Evolutionary conservation across 2,329 filamentous ascomycete species (phyloP).

Genomic region (Xylaria sp.): DNA sequence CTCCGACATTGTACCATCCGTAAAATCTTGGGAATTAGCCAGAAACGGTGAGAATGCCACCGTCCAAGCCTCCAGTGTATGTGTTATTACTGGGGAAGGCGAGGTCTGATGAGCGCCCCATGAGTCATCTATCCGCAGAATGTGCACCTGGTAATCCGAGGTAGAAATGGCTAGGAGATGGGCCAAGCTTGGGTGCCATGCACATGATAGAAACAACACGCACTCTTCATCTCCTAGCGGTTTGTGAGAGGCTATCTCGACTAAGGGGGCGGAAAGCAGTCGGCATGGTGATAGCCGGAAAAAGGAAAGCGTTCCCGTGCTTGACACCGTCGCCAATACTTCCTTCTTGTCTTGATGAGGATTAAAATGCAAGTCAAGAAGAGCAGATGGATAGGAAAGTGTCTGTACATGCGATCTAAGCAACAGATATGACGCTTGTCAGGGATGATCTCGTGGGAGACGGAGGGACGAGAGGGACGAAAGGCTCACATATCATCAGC

Average conservation of each 20-base stretch:
- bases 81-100: conserved; percentile 57
- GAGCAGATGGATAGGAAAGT: conserved; percentile 73
- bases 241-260: conserved; percentile 57
- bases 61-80: conserved; percentile 78
- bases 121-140: conserved; percentile 61
- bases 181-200: conserved; percentile 72
- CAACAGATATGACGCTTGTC: conserved; percentile 38
- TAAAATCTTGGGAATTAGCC: neutral
- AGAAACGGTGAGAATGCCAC: conserved; percentile 65
- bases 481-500: conserved; percentile 63
- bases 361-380: conserved; percentile 88
- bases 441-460: conserved; percentile 24
- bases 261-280: conserved; percentile 35
- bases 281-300: conserved; percentile 60
- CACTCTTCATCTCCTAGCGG: conserved; percentile 64
- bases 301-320: conserved; percentile 75
- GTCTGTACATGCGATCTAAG: conserved; percentile 68
- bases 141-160: conserved; percentile 71
- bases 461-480: conserved; percentile 20
- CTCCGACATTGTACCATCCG: conserved; percentile 20
- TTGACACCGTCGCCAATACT: conserved; percentile 80
- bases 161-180: conserved; percentile 76
- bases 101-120: conserved; percentile 53
- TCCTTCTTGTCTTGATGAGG: conserved; percentile 58
- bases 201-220: conserved; percentile 76